These are phyloP conservation scores for Nitzschia sp. DNA, from an alignment of 108 stramenopile species.

Conservation along the genomic window DNA sequence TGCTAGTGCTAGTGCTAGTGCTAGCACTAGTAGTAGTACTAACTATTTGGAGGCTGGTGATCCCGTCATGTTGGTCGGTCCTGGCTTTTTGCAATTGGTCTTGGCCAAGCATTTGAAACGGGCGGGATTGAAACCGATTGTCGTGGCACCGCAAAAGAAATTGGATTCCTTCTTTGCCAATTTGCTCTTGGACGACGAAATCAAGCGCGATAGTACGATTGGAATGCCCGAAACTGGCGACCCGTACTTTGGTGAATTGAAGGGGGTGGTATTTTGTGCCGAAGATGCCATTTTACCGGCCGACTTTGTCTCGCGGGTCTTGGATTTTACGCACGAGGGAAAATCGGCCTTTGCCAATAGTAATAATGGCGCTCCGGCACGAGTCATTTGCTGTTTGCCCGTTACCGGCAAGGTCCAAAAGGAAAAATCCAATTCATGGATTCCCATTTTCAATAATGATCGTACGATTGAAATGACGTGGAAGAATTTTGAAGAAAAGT, in stretches of 20 bases:
- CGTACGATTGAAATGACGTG: constrained; percentile 23
- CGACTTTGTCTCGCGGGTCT: constrained; percentile 23
- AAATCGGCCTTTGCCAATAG: constrained; percentile 14
- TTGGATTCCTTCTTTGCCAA: constrained; percentile 30
- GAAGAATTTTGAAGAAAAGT: constrained; percentile 20
- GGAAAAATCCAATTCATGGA: constrained; percentile 40
- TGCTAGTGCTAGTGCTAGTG: too few species aligned
- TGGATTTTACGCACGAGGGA: constrained; percentile 33
- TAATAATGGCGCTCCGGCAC: not conserved
- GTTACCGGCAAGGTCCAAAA: constrained; percentile 33
- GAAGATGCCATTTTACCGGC: constrained; percentile 38
- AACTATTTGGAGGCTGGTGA: constrained; percentile 16
- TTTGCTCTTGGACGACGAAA: constrained; percentile 16
- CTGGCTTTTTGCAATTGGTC: constrained; percentile 39
- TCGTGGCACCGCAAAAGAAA: constrained; percentile 32
- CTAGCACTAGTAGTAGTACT: too few species aligned
- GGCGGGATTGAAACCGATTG: constrained; percentile 32
- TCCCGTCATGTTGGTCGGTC: constrained; percentile 35
- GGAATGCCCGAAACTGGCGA: constrained; percentile 40
- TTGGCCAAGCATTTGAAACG: constrained; percentile 30
- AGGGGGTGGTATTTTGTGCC: constrained; percentile 40
- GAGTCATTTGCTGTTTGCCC: constrained; percentile 26
- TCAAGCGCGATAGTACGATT: constrained; percentile 22
- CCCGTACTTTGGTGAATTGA: constrained; percentile 33
- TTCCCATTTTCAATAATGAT: constrained; percentile 48